phyloP scores from a whole-genome alignment of 176 grass and related monocot species.

The Oryza rufipogon region DNA sequence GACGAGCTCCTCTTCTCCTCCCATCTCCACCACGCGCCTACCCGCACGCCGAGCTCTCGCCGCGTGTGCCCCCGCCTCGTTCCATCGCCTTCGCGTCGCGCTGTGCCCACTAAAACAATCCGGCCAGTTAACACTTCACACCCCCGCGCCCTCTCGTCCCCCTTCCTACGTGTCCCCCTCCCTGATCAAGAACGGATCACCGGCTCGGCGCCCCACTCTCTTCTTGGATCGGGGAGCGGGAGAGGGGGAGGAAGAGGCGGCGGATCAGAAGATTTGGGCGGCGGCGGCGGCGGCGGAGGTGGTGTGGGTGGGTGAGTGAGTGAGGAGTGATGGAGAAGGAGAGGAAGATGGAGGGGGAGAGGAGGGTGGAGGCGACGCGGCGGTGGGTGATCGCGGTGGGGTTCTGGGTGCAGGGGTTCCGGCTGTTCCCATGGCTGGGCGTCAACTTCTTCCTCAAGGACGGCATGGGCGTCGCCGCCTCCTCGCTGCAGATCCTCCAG shows the following conservation, averaged over 20 bases:
- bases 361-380: constrained; percentile 49
- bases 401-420: constrained; percentile 94
- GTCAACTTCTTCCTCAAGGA: constrained; percentile 97
- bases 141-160: neutral
- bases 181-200: constrained; percentile 6
- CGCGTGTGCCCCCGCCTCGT: constrained; percentile 22
- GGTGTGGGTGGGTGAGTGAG: neutral
- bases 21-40: too few species aligned
- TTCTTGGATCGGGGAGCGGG: constrained; percentile 17
- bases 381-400: constrained; percentile 73
- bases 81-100: constrained; percentile 5
- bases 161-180: constrained; percentile 4
- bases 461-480: constrained; percentile 72
- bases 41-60: neutral
- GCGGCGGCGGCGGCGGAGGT: neutral
- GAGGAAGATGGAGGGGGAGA: constrained; percentile 30
- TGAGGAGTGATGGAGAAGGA: constrained; percentile 26
- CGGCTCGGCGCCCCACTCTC: neutral
- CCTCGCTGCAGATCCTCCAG: constrained; percentile 91
- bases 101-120: neutral
- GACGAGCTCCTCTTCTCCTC: neutral
- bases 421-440: constrained; percentile 87
- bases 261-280: constrained; percentile 33
- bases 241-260: neutral
- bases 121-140: neutral